Evolutionary conservation across 1,284 basidiomycete genomes (phyloP).

Genomic region (Neonothopanus nambi): DNA sequence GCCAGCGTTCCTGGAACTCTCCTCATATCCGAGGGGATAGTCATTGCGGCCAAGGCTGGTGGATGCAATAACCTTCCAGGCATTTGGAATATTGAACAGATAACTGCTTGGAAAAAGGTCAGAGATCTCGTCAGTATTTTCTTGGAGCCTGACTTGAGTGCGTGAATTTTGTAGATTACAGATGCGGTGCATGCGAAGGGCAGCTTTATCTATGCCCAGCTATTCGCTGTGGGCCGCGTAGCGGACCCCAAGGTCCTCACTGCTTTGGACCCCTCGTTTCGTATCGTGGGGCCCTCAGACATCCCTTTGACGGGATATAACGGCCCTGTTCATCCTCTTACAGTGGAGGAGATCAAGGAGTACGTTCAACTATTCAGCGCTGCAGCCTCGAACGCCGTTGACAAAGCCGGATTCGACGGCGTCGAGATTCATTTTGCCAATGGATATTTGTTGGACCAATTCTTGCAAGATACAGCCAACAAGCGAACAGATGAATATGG

Average conservation of each 20-base stretch:
- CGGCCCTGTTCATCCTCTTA: constrained; percentile 28
- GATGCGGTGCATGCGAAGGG: constrained; percentile 23
- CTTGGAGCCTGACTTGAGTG: neutral
- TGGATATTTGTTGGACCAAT: constrained; percentile 39
- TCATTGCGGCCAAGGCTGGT: neutral
- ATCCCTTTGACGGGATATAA: constrained; percentile 30
- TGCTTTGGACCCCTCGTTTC: neutral
- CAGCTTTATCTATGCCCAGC: constrained; percentile 4
- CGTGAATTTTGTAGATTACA: neutral
- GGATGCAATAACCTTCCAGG: constrained; percentile 20
- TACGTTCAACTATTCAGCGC: constrained; percentile 29
- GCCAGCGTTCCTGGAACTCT: constrained; percentile 18
- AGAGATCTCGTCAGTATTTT: neutral
- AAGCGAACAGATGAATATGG: constrained; percentile 51
- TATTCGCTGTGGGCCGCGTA: constrained; percentile 3
- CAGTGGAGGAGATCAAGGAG: constrained; percentile 35
- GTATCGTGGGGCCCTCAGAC: constrained; percentile 36
- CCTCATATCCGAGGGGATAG: constrained; percentile 10
- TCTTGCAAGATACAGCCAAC: constrained; percentile 37
- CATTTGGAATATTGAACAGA: constrained; percentile 23
- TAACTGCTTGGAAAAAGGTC: constrained; percentile 24
- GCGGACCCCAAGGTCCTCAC: constrained; percentile 4
- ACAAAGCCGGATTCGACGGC: constrained; percentile 42
- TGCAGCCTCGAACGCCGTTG: constrained; percentile 35
- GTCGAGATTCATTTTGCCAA: constrained; percentile 34